Conservation (phyloP, 768 basidiomycete species). For the Suillus variegatus region DNA sequence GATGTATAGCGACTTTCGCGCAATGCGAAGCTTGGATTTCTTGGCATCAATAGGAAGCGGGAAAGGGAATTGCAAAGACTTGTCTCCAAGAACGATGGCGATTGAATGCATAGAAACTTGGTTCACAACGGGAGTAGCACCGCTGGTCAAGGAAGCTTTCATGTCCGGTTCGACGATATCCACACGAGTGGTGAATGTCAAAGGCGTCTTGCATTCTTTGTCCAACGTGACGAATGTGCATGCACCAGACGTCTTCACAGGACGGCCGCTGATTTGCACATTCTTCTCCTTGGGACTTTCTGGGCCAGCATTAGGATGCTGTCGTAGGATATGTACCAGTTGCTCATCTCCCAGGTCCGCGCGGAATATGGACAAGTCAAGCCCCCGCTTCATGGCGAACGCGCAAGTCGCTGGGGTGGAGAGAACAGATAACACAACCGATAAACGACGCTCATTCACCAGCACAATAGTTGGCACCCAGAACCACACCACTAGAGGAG, state of each 20-base stretch:
- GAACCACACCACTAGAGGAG: slow-evolving; percentile 26
- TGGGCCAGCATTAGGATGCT: slow-evolving; percentile 14
- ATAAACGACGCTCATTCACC: slow-evolving; percentile 15
- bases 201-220: slow-evolving; percentile 14
- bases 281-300: slow-evolving; percentile 15
- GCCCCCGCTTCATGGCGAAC: slow-evolving; percentile 7
- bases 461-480: slow-evolving; percentile 12
- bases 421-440: slow-evolving; percentile 19
- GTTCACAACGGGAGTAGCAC: slow-evolving; percentile 21
- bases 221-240: slow-evolving; percentile 17
- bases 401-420: slow-evolving; percentile 14
- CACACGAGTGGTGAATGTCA: slow-evolving; percentile 20
- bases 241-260: not conserved
- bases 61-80: slow-evolving; percentile 33
- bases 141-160: slow-evolving; percentile 18
- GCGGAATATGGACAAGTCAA: not conserved
- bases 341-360: not conserved
- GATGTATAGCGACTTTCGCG: slow-evolving; percentile 56
- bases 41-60: slow-evolving; percentile 46
- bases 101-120: slow-evolving; percentile 3
- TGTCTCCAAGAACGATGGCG: slow-evolving; percentile 17
- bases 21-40: slow-evolving; percentile 44
- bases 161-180: slow-evolving; percentile 25
- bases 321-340: not conserved
- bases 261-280: slow-evolving; percentile 12